A percentile compares a stretch with the other conserved stretches of the same genome.
Evolutionary conservation across 331 rosid species (phyloP).

Genomic region (Stylosanthes scabra): DNA sequence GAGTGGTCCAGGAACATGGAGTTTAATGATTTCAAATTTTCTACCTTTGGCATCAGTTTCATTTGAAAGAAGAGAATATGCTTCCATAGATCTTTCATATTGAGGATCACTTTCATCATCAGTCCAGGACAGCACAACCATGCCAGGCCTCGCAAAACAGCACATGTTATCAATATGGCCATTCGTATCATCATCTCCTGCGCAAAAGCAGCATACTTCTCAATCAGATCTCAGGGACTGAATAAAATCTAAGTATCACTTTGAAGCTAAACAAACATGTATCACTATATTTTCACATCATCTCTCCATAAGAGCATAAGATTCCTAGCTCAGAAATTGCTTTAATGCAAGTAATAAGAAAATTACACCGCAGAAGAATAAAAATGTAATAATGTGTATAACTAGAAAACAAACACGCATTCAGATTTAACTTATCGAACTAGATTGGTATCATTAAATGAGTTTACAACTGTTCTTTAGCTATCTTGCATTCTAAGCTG

Average conservation of each 20-base stretch:
- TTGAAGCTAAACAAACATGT: constrained; percentile 30
- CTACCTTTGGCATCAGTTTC: constrained; percentile 81
- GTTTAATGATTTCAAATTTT: constrained; percentile 74
- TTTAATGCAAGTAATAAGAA: neutral
- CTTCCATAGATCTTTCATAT: constrained; percentile 77
- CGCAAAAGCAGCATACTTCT: constrained; percentile 29
- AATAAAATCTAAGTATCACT: constrained; percentile 14
- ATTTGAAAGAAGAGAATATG: constrained; percentile 65
- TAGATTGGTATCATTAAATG: constrained; percentile 4
- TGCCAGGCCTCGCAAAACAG: constrained; percentile 89
- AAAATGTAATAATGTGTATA: neutral
- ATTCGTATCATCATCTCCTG: constrained; percentile 98
- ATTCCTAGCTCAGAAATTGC: constrained; percentile 1
- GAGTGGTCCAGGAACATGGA: constrained; percentile 81
- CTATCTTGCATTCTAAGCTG: too few species aligned
- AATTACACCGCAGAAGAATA: constrained; percentile 21
- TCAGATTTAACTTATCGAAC: constrained; percentile 16
- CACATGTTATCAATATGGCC: constrained; percentile 97
- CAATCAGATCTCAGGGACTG: constrained; percentile 21
- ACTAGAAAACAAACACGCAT: constrained; percentile 15
- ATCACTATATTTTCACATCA: constrained; percentile 13
- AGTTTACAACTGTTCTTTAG: too few species aligned
- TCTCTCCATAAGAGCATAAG: constrained; percentile 19
- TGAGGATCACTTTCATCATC: constrained; percentile 87
- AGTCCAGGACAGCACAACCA: constrained; percentile 86